phyloP scores from a whole-genome alignment of 345 rosid species.

The Melaleuca quinquenervia region DNA sequence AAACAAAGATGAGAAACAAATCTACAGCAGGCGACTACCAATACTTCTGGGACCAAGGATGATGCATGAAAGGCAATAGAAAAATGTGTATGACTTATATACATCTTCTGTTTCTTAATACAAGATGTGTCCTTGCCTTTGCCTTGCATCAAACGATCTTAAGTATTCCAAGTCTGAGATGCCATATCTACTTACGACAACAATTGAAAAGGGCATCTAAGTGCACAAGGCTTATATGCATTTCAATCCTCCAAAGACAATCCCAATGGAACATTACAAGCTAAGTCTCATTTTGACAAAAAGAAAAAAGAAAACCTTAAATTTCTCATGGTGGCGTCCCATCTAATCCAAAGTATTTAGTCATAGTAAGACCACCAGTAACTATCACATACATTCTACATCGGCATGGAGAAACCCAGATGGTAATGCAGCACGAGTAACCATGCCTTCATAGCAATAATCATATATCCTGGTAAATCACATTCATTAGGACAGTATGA shows the following conservation, averaged over 20 bases:
- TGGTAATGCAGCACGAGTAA: neutral
- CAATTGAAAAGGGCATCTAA: neutral
- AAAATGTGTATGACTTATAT: neutral
- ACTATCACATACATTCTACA: neutral
- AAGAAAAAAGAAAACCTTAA: neutral
- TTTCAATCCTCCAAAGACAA: neutral
- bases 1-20: neutral
- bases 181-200: neutral
- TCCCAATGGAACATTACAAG: neutral
- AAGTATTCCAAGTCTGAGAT: neutral
- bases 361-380: neutral
- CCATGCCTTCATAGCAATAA: neutral
- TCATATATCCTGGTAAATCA: neutral
- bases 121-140: neutral
- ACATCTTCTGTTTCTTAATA: neutral
- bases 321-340: neutral
- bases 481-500: neutral
- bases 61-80: neutral
- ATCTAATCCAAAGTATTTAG: neutral
- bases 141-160: neutral
- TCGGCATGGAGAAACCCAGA: neutral
- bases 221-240: neutral
- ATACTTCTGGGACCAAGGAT: neutral
- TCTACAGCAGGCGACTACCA: neutral
- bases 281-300: neutral